Percentiles rank a stretch among this genome's conserved stretches.
These are phyloP conservation scores for Euphorbia tirucalli DNA, from an alignment of 345 rosid species.

Conservation along the genomic window DNA sequence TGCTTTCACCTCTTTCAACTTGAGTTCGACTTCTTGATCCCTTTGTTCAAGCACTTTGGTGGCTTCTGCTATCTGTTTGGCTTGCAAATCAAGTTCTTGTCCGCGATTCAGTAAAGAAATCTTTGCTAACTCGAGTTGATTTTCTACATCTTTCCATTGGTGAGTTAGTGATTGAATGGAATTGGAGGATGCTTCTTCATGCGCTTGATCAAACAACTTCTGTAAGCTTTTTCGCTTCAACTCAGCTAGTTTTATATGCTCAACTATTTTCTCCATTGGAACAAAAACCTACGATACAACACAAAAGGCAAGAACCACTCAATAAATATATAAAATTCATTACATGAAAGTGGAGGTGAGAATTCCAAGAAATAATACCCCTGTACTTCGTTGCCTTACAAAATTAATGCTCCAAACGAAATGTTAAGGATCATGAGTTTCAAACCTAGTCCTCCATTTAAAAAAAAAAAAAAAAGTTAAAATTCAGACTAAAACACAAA, in stretches of 20 bases:
- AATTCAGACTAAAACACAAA: too few relatives aligned
- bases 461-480: too few relatives aligned
- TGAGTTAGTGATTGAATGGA: constrained; percentile 25
- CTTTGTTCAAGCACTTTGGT: not conserved
- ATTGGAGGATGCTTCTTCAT: constrained; percentile 24
- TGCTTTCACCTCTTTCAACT: not conserved
- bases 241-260: constrained; percentile 12
- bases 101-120: not conserved
- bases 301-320: not conserved
- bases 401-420: too few relatives aligned
- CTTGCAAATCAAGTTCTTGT: constrained; percentile 9
- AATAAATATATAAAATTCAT: too few relatives aligned
- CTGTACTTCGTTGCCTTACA: too few relatives aligned
- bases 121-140: constrained; percentile 16
- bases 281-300: not conserved
- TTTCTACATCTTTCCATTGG: constrained; percentile 35
- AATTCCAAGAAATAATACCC: too few relatives aligned
- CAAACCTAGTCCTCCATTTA: too few relatives aligned
- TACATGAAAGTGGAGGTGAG: too few relatives aligned
- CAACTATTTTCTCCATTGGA: constrained; percentile 13
- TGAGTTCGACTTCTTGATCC: not conserved
- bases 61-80: constrained; percentile 10
- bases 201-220: constrained; percentile 21
- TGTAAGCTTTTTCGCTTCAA: constrained; percentile 20
- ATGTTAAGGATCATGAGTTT: too few relatives aligned